Conservation (phyloP, 2,329 filamentous ascomycete species). For the Claviceps africana region DNA sequence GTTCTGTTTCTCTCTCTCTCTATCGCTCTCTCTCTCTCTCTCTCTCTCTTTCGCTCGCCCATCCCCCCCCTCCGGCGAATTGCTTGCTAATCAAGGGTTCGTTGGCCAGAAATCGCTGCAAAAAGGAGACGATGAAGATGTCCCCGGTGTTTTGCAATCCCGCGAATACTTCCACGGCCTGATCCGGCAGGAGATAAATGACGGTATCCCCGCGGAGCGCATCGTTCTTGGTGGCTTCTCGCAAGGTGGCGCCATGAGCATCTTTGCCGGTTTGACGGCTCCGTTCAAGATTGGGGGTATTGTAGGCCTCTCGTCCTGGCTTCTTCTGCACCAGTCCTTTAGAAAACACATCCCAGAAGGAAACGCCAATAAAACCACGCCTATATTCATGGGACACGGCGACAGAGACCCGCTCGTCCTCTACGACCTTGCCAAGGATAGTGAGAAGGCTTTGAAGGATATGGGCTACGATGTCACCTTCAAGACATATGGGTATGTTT, state of each 20-base stretch:
- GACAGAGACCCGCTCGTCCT: conserved; percentile 59
- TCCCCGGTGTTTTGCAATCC: conserved; percentile 45
- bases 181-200: conserved; percentile 64
- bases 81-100: neutral
- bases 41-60: too few species aligned
- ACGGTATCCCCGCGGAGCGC: conserved; percentile 64
- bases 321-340: conserved; percentile 46
- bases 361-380: conserved; percentile 50
- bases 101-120: conserved; percentile 19
- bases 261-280: conserved; percentile 63
- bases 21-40: too few species aligned
- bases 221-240: conserved; percentile 76
- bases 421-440: conserved; percentile 52
- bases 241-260: conserved; percentile 72
- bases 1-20: too few species aligned
- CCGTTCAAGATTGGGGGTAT: conserved; percentile 65
- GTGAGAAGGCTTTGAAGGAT: conserved; percentile 51
- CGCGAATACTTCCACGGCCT: conserved; percentile 62
- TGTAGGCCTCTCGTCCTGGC: conserved; percentile 67
- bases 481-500: conserved; percentile 53
- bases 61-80: too few species aligned
- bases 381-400: conserved; percentile 86
- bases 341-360: conserved; percentile 21
- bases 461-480: conserved; percentile 62
- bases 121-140: conserved; percentile 39